A percentile compares a stretch with the other conserved stretches of the same genome.
Conservation (phyloP, 1,284 basidiomycete species). For the Xanthoconium separans region DNA sequence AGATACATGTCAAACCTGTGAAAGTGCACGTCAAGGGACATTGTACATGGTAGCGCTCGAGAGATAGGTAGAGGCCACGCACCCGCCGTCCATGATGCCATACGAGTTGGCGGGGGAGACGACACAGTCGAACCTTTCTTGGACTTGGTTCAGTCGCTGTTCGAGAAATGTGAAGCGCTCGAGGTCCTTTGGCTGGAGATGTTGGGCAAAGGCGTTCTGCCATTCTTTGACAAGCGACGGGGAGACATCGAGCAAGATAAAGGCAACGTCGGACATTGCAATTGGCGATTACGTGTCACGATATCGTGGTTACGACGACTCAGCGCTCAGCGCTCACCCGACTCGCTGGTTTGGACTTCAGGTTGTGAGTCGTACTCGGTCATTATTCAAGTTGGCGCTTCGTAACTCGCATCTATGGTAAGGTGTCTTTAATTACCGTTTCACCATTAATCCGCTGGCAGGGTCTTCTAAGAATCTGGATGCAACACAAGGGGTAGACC, state of each 20-base stretch:
- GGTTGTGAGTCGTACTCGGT: no score
- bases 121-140: constrained; percentile 6
- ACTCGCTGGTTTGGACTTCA: no score
- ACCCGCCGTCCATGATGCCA: constrained; percentile 13
- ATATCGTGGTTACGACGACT: no score
- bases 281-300: background rate
- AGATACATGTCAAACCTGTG: constrained; percentile 1
- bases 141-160: background rate
- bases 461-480: no score
- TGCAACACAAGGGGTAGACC: no score
- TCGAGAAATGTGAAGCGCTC: constrained; percentile 1
- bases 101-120: constrained; percentile 12
- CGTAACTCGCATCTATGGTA: no score
- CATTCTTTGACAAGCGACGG: constrained; percentile 4
- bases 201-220: constrained; percentile 1
- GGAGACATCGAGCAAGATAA: constrained; percentile 1
- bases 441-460: no score
- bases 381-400: no score
- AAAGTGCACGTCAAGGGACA: no score
- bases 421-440: no score
- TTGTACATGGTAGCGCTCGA: no score
- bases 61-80: background rate
- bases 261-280: constrained; percentile 3
- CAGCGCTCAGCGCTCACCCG: no score
- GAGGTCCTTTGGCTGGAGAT: constrained; percentile 7